phyloP scores from a whole-genome alignment of 306 rosid genomes.

The Arachis stenosperma region DNA sequence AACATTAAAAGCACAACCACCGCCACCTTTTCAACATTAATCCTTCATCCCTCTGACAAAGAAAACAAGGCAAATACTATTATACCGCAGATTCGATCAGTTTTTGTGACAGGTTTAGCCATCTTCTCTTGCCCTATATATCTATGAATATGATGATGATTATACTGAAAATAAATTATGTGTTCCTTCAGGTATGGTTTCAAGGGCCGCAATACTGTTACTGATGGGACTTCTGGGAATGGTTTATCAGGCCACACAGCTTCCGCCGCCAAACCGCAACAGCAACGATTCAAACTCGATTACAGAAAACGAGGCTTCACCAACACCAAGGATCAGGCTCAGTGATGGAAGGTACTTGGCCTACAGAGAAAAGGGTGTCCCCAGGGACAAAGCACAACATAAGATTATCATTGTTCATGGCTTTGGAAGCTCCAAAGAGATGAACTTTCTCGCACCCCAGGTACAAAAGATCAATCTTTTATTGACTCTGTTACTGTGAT shows the following conservation, averaged over 20 bases:
- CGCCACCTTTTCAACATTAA: background rate
- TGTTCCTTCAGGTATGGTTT: constrained; percentile 51
- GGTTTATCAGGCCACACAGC: constrained; percentile 65
- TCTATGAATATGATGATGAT: constrained; percentile 14
- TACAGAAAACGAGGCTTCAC: too few species aligned
- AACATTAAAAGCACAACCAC: constrained; percentile 33
- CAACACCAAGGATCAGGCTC: constrained; percentile 58
- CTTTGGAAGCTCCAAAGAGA: constrained; percentile 69
- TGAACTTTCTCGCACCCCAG: constrained; percentile 53
- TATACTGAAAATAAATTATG: constrained; percentile 38
- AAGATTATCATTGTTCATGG: constrained; percentile 58
- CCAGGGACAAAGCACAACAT: constrained; percentile 55
- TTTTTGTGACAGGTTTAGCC: background rate
- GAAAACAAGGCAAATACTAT: background rate
- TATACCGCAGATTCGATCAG: too few species aligned
- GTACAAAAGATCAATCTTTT: background rate
- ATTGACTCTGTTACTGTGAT: background rate
- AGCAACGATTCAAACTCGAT: constrained; percentile 9
- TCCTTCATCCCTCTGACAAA: constrained; percentile 3
- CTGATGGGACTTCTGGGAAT: constrained; percentile 74
- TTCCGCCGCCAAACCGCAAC: constrained; percentile 51
- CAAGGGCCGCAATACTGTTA: constrained; percentile 57
- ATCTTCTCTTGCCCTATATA: background rate
- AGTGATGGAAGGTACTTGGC: constrained; percentile 71
- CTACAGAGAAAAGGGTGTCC: constrained; percentile 63